Conservation (phyloP, 176 grass and related monocot genomes). For the Areca catechu region DNA sequence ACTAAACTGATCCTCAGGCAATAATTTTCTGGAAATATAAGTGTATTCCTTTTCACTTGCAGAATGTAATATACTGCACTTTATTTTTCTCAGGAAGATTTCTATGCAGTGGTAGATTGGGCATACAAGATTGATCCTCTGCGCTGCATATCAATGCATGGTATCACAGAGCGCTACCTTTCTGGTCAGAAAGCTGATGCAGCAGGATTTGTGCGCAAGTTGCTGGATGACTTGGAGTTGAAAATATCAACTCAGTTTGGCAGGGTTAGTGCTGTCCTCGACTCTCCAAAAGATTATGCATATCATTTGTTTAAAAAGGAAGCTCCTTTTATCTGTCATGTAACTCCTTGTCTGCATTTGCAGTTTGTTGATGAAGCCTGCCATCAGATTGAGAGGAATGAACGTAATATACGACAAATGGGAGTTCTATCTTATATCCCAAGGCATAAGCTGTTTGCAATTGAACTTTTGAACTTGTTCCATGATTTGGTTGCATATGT, state of each 20-base stretch:
- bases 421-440: slow-evolving; percentile 83
- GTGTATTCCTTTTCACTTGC: background rate
- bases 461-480: background rate
- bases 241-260: slow-evolving; percentile 87
- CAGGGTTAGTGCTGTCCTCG: slow-evolving; percentile 47
- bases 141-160: slow-evolving; percentile 97
- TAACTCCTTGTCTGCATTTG: slow-evolving; percentile 4
- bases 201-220: slow-evolving; percentile 83
- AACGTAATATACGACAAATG: slow-evolving; percentile 68
- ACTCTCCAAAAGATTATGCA: slow-evolving; percentile 6
- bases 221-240: slow-evolving; percentile 85
- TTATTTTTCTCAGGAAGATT: slow-evolving; percentile 66
- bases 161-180: slow-evolving; percentile 91
- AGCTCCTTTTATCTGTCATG: slow-evolving; percentile 9
- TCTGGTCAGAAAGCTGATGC: slow-evolving; percentile 99
- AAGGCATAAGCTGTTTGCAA: slow-evolving; percentile 41
- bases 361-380: slow-evolving; percentile 98
- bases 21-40: too few species aligned
- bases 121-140: slow-evolving; percentile 91
- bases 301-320: slow-evolving; percentile 1
- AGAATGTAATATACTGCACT: slow-evolving; percentile 11
- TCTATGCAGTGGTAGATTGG: slow-evolving; percentile 94
- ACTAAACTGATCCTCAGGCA: too few species aligned
- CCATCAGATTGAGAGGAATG: slow-evolving; percentile 90
- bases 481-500: too few species aligned